Conservation (phyloP, 306 rosid genomes). For the Quercus rubra region DNA sequence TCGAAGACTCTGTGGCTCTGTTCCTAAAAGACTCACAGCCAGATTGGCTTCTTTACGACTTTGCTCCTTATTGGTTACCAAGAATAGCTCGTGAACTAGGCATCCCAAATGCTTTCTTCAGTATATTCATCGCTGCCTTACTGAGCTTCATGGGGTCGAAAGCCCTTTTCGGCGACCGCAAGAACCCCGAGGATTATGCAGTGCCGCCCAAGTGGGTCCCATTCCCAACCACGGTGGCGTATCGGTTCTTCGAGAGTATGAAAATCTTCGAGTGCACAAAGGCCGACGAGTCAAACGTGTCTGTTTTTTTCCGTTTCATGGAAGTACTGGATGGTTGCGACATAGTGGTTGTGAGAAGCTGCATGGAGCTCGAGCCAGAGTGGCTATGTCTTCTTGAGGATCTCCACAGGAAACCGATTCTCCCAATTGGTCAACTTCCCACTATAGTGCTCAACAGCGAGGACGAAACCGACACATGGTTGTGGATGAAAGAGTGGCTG, state of each 20-base stretch:
- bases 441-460: conserved; percentile 22
- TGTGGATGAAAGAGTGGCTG: conserved; percentile 10
- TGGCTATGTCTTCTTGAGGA: too few relatives aligned
- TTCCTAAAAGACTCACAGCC: conserved; percentile 36
- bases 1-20: conserved; percentile 14
- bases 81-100: conserved; percentile 19
- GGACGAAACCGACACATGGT: conserved; percentile 15
- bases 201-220: not conserved
- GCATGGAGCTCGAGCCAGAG: conserved; percentile 5
- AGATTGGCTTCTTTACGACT: conserved; percentile 47
- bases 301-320: not conserved
- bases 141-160: too few relatives aligned
- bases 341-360: conserved; percentile 11
- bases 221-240: conserved; percentile 3
- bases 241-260: conserved; percentile 13
- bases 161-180: not conserved
- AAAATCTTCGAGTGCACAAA: not conserved
- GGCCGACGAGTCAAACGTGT: not conserved
- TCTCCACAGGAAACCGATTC: too few relatives aligned
- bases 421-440: conserved; percentile 29
- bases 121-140: conserved; percentile 6
- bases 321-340: not conserved
- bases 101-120: conserved; percentile 26
- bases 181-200: not conserved
- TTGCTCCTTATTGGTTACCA: conserved; percentile 25